Conservation (phyloP, 163 green algal species). For the Picocystis sp. region DNA sequence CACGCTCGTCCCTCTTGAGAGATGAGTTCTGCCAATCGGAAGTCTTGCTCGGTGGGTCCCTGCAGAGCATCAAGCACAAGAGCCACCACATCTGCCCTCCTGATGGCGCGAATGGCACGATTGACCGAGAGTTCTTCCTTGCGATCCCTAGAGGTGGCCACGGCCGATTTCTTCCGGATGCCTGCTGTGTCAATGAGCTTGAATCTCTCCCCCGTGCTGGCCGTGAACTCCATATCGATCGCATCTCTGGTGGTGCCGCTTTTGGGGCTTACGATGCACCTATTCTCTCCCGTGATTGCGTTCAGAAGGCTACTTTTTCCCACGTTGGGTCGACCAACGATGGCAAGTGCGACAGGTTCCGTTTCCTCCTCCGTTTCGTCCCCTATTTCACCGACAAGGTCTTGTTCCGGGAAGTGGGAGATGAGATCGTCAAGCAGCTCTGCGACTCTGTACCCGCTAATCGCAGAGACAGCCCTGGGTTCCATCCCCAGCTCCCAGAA, state of each 20-base stretch:
- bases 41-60: conserved; percentile 57
- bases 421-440: conserved; percentile 54
- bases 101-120: conserved; percentile 60
- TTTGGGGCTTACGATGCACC: conserved; percentile 82
- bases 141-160: conserved; percentile 42
- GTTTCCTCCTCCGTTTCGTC: conserved; percentile 26
- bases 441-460: conserved; percentile 68
- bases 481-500: conserved; percentile 80
- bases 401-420: not conserved
- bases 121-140: conserved; percentile 72
- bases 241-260: conserved; percentile 88
- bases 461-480: conserved; percentile 73
- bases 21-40: conserved; percentile 20
- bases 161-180: conserved; percentile 56
- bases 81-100: conserved; percentile 61
- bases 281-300: conserved; percentile 53
- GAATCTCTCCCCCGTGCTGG: conserved; percentile 17
- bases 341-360: conserved; percentile 56
- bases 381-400: not conserved
- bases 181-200: conserved; percentile 93
- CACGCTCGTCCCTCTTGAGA: conserved; percentile 26
- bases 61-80: conserved; percentile 76
- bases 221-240: conserved; percentile 66
- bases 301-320: conserved; percentile 94
- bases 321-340: conserved; percentile 92